Conservation (phyloP, 2,329 filamentous ascomycete genomes). For the Trichoderma lentiforme region DNA sequence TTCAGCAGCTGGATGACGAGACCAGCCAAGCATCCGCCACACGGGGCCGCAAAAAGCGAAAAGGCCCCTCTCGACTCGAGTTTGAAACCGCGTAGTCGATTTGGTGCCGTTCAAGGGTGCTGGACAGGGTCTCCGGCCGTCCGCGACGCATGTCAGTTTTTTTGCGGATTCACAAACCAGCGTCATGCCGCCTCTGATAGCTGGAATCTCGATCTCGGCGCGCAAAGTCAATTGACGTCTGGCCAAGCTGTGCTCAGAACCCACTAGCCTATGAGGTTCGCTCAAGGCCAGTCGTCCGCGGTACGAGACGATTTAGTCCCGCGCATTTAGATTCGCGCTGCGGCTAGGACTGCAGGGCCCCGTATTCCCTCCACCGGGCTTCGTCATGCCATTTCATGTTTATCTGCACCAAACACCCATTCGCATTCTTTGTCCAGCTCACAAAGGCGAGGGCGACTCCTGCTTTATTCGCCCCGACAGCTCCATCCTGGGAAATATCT, state of each 20-base stretch:
- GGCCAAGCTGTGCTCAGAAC: not conserved
- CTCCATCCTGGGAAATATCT: not conserved
- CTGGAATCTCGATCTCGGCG: constrained; percentile 18
- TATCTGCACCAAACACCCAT: not conserved
- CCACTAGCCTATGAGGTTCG: not conserved
- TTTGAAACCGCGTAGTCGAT: constrained; percentile 17
- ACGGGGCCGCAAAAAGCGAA: not conserved
- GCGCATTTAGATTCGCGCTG: constrained; percentile 13
- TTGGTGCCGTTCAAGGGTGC: constrained; percentile 6
- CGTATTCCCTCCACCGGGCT: constrained; percentile 3
- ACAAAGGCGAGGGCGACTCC: not conserved
- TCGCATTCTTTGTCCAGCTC: not conserved
- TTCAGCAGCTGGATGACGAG: not conserved
- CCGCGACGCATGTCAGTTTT: not conserved
- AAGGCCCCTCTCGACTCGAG: constrained; percentile 4
- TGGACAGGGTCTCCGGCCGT: constrained; percentile 4
- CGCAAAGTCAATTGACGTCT: constrained; percentile 16
- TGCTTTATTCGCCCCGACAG: not conserved
- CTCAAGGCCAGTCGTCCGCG: constrained; percentile 6
- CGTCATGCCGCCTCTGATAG: constrained; percentile 7
- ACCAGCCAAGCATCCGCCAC: constrained; percentile 2
- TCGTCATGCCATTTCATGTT: constrained; percentile 8
- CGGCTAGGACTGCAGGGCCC: constrained; percentile 13
- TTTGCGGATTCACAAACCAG: not conserved
- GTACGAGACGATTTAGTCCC: constrained; percentile 6